These are phyloP conservation scores for Fusarium proliferatum DNA, from an alignment of 2,329 filamentous ascomycete species.

Conservation along the genomic window DNA sequence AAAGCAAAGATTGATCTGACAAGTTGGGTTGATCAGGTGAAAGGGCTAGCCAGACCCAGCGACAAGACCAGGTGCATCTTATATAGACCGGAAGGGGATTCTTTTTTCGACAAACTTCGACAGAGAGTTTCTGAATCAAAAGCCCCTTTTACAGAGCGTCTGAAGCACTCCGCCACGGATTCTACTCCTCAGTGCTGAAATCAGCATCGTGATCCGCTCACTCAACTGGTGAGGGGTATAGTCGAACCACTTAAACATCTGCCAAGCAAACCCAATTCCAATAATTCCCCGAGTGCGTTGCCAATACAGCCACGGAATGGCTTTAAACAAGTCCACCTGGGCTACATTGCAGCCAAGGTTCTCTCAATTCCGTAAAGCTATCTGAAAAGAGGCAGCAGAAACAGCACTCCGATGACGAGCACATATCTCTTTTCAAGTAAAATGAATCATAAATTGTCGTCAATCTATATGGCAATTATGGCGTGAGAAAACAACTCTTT, in stretches of 20 bases:
- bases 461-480: constrained; percentile 28
- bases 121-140: not conserved
- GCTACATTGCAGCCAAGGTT: not conserved
- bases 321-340: not conserved
- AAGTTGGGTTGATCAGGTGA: not conserved
- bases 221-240: not conserved
- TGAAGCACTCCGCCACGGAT: not conserved
- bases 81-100: not conserved
- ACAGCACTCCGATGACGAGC: not conserved
- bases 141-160: not conserved
- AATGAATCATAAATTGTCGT: constrained; percentile 13
- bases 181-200: not conserved
- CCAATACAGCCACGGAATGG: not conserved
- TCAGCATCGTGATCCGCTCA: not conserved
- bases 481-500: constrained; percentile 22
- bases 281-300: not conserved
- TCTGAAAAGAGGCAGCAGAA: not conserved
- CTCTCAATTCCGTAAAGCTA: not conserved
- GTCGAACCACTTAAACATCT: not conserved
- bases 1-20: not conserved
- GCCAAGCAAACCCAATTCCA: not conserved
- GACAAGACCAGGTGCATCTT: not conserved
- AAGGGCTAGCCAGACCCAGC: not conserved
- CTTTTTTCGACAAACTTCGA: not conserved
- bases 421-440: not conserved